Percentiles rank a stretch among this genome's conserved stretches.
Evolutionary conservation across 2,329 filamentous ascomycete species (phyloP).

Genomic region (Ceratocystis diversiconidia): DNA sequence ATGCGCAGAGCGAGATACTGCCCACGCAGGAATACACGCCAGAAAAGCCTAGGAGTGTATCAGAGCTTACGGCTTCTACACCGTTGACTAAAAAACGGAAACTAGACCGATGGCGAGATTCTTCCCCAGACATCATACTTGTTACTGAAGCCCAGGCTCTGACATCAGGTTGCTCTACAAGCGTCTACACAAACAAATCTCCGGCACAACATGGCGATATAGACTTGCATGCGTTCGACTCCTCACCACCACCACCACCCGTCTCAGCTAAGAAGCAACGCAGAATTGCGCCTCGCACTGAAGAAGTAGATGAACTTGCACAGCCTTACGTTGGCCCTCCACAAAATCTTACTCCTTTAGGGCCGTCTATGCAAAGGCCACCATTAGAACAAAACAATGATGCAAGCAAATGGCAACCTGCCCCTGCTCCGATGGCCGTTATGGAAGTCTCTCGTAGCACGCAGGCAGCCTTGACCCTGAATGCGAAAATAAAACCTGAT

Average conservation of each 20-base stretch:
- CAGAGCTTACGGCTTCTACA: not conserved
- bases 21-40: not conserved
- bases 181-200: not conserved
- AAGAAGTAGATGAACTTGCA: not conserved
- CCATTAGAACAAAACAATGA: not conserved
- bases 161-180: not conserved
- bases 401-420: not conserved
- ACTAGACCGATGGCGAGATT: not conserved
- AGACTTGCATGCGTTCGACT: constrained; percentile 3
- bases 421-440: constrained; percentile 15
- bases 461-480: not conserved
- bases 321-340: not conserved
- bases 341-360: not conserved
- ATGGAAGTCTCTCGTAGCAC: constrained; percentile 19
- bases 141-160: not conserved
- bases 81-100: not conserved
- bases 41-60: not conserved
- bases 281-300: not conserved
- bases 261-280: not conserved
- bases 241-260: not conserved
- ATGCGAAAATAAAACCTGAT: not conserved
- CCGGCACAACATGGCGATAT: not conserved
- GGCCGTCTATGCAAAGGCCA: not conserved
- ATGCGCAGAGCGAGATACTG: not conserved
- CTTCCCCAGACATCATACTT: constrained; percentile 4